Evolutionary conservation across 225 moss, liverwort and hornwort species (phyloP).

Genomic region (Ulota crispa): DNA sequence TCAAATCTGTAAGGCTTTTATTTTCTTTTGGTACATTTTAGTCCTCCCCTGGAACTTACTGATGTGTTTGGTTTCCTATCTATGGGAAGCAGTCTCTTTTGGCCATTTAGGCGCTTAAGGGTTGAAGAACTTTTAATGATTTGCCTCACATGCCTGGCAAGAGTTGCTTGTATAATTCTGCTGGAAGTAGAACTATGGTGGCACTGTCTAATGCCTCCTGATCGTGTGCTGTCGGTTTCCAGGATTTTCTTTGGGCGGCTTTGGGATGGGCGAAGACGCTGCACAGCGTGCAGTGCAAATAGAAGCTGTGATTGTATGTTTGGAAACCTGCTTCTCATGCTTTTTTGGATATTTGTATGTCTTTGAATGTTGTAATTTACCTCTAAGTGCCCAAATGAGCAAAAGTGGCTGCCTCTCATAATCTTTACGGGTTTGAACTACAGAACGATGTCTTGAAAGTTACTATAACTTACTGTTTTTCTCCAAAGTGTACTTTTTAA

Average conservation of each 20-base stretch:
- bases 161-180: background rate
- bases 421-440: background rate
- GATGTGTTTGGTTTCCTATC: no score
- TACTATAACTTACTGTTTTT: background rate
- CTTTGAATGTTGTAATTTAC: constrained; percentile 4
- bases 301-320: constrained; percentile 74
- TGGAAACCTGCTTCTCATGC: background rate
- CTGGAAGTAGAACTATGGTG: background rate
- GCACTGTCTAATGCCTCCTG: background rate
- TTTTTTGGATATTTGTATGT: constrained; percentile 3
- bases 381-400: no score
- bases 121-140: background rate
- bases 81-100: background rate
- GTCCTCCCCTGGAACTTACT: background rate
- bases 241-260: constrained; percentile 94
- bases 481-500: no score
- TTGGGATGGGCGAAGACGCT: constrained; percentile 86
- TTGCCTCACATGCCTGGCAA: background rate
- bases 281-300: constrained; percentile 64
- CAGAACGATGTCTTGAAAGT: background rate
- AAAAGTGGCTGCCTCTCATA: background rate
- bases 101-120: no score
- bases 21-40: background rate
- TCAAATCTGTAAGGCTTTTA: background rate
- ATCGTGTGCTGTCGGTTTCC: constrained; percentile 21